A percentile compares a stretch with the other conserved stretches of the same genome.
phyloP scores from a whole-genome alignment of 805 yeast genomes.

The Wickerhamomyces queroliae region DNA sequence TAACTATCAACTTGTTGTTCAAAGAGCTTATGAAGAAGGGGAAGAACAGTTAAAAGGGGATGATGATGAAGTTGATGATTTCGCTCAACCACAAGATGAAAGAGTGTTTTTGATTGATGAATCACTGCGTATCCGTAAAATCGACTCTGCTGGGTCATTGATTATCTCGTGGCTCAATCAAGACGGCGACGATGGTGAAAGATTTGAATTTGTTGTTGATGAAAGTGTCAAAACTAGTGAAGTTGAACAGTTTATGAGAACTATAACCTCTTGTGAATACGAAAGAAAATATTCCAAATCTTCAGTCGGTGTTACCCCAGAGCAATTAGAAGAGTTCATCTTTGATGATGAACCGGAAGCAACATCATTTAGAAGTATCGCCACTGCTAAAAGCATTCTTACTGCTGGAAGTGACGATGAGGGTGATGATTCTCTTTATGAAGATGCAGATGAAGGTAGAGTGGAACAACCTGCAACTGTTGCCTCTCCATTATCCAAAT shows the following conservation, averaged over 20 bases:
- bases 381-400: not conserved
- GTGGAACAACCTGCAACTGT: not conserved
- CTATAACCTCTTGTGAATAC: conserved; percentile 63
- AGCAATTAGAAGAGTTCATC: conserved; percentile 54
- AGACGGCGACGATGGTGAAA: conserved; percentile 83
- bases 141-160: conserved; percentile 45
- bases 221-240: conserved; percentile 39
- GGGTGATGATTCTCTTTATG: conserved; percentile 25
- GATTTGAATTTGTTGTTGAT: conserved; percentile 65
- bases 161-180: conserved; percentile 77
- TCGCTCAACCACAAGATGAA: conserved; percentile 46
- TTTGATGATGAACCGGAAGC: conserved; percentile 25
- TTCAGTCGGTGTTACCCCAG: conserved; percentile 36
- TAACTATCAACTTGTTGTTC: conserved; percentile 65
- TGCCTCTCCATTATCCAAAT: conserved; percentile 15
- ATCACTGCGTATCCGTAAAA: conserved; percentile 49
- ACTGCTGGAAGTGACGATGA: conserved; percentile 9
- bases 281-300: conserved; percentile 65
- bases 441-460: conserved; percentile 25
- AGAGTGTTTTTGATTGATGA: conserved; percentile 65
- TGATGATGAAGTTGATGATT: conserved; percentile 39
- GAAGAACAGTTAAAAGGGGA: conserved; percentile 45
- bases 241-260: conserved; percentile 56
- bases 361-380: not conserved
- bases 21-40: conserved; percentile 64